Evolutionary conservation across 2,329 filamentous ascomycete genomes (phyloP).

Genomic region (Colletotrichum sp.): DNA sequence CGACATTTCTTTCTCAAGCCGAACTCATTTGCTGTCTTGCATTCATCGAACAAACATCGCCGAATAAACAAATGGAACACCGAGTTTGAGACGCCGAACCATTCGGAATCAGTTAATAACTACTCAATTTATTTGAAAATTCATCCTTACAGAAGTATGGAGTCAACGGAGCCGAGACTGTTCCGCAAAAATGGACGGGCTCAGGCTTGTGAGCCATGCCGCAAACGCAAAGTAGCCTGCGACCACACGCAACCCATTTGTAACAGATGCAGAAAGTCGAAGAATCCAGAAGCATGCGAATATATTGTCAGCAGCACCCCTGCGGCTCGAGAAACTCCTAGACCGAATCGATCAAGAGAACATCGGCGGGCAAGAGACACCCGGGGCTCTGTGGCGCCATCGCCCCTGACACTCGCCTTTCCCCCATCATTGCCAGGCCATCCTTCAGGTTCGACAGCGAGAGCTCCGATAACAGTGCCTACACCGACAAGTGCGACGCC

Average conservation of each 20-base stretch:
- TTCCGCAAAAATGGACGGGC: conserved; percentile 18
- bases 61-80: neutral
- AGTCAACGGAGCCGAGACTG: conserved; percentile 3
- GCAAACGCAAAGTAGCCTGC: conserved; percentile 47
- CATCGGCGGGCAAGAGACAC: neutral
- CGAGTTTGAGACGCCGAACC: neutral
- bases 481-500: neutral
- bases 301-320: conserved; percentile 34
- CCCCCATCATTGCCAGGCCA: neutral
- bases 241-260: conserved; percentile 46
- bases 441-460: neutral
- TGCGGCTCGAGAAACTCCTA: neutral
- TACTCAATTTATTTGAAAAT: neutral
- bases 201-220: conserved; percentile 39
- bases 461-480: neutral
- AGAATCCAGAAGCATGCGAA: conserved; percentile 36
- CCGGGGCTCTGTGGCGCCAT: neutral
- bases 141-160: neutral
- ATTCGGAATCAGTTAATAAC: neutral
- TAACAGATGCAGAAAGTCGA: conserved; percentile 41
- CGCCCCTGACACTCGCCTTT: neutral
- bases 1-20: neutral
- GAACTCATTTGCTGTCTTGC: neutral
- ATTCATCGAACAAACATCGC: neutral
- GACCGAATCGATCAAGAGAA: neutral